Conservation (phyloP, 1,284 basidiomycete species). For the Sanghuangporus sanghuang region DNA sequence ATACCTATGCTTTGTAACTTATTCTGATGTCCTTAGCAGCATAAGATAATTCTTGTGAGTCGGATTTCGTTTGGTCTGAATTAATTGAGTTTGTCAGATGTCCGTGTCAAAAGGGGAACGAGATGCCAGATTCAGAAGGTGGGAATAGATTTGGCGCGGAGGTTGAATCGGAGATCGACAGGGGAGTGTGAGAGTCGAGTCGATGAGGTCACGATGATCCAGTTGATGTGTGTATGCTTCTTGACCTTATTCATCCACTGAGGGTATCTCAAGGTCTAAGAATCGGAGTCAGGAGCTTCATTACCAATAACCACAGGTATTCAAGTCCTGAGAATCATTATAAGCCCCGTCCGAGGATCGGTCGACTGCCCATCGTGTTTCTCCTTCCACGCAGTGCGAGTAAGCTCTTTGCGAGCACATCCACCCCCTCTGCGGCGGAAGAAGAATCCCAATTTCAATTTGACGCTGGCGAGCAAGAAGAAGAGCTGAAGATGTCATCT, state of each 20-base stretch:
- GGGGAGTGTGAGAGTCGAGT: not conserved
- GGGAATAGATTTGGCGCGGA: no score
- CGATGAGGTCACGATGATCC: not conserved
- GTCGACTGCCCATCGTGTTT: conserved; percentile 5
- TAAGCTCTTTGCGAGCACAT: not conserved
- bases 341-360: not conserved
- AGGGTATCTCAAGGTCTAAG: not conserved
- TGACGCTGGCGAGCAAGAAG: not conserved
- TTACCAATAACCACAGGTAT: no score
- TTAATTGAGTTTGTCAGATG: no score
- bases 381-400: conserved; percentile 1
- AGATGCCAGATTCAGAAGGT: no score
- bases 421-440: not conserved
- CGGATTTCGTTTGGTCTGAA: no score
- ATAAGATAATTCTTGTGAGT: no score
- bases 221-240: not conserved
- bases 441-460: not conserved
- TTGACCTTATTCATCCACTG: not conserved
- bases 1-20: no score
- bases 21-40: no score
- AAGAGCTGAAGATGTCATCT: not conserved
- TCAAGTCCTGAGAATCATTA: not conserved
- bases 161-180: not conserved
- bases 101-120: no score
- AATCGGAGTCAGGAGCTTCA: not conserved